These are phyloP conservation scores for Vigna radiata DNA, from an alignment of 306 rosid genomes.

Conservation along the genomic window DNA sequence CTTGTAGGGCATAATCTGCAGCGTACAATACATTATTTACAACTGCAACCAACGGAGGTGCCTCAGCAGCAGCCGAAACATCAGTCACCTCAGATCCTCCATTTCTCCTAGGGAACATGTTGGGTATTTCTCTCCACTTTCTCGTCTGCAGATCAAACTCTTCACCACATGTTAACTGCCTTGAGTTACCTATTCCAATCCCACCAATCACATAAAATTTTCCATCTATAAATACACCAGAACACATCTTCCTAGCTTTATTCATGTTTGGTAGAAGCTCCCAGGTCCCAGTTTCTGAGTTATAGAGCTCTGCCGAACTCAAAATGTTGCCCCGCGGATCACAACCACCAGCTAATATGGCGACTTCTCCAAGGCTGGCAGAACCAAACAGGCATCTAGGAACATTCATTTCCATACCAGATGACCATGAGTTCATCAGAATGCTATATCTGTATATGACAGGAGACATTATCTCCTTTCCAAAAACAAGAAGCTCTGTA, in stretches of 20 bases:
- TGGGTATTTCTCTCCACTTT: conserved; percentile 71
- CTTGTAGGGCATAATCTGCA: conserved; percentile 64
- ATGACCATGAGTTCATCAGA: conserved; percentile 68
- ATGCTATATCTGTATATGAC: conserved; percentile 73
- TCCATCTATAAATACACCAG: conserved; percentile 65
- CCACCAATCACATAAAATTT: conserved; percentile 82
- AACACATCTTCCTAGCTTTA: conserved; percentile 76
- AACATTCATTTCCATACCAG: conserved; percentile 64
- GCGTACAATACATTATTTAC: conserved; percentile 70
- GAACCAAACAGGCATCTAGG: conserved; percentile 83
- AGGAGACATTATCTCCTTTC: conserved; percentile 65
- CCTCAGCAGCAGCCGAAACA: conserved; percentile 57
- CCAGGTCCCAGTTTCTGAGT: conserved; percentile 70
- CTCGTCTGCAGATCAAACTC: conserved; percentile 61
- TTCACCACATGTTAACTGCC: conserved; percentile 66
- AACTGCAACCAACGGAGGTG: conserved; percentile 86
- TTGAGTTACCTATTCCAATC: conserved; percentile 51
- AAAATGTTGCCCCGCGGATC: conserved; percentile 66
- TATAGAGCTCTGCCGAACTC: conserved; percentile 71
- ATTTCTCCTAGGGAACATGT: conserved; percentile 67
- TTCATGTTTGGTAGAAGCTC: conserved; percentile 70
- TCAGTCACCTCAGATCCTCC: conserved; percentile 52
- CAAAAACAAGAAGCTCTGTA: conserved; percentile 82
- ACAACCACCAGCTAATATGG: conserved; percentile 85
- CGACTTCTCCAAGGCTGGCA: conserved; percentile 73